These are phyloP conservation scores for Podaxis carcinomalis DNA, from an alignment of 768 basidiomycete species.

Conservation along the genomic window DNA sequence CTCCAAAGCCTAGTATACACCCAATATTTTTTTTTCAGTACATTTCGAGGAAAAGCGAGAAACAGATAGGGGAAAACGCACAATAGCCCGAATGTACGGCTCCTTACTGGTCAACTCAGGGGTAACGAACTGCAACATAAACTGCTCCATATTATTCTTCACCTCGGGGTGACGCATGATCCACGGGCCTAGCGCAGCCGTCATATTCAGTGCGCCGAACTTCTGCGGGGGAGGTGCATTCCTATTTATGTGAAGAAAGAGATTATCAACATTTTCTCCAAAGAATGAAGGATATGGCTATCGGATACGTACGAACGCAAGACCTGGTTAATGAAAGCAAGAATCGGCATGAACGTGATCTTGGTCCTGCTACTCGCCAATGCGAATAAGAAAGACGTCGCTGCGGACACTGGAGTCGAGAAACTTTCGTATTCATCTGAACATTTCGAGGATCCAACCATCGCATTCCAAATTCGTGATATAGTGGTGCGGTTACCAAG, in stretches of 20 bases:
- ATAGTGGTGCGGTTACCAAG: conserved; percentile 1
- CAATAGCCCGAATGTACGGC: conserved; percentile 75
- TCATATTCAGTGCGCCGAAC: conserved; percentile 85
- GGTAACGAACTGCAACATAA: conserved; percentile 69
- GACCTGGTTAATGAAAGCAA: conserved; percentile 74
- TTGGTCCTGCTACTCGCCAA: conserved; percentile 79
- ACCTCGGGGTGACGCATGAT: conserved; percentile 86
- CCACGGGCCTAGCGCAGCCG: conserved; percentile 67
- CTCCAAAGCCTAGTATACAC: conserved; percentile 60
- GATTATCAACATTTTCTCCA: background rate
- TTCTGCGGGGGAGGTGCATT: conserved; percentile 55
- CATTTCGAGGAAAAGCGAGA: background rate
- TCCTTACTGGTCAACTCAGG: conserved; percentile 65
- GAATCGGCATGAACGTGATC: conserved; percentile 75
- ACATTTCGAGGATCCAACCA: background rate
- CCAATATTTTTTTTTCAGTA: conserved; percentile 1
- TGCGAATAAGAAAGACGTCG: conserved; percentile 75
- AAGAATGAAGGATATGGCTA: background rate
- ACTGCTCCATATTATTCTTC: conserved; percentile 70
- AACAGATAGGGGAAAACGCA: conserved; percentile 34
- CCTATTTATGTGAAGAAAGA: conserved; percentile 18
- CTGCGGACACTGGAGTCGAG: conserved; percentile 71
- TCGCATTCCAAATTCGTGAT: background rate
- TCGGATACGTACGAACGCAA: conserved; percentile 50
- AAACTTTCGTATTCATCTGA: conserved; percentile 81